A percentile compares a stretch with the other conserved stretches of the same genome.
Conservation (phyloP, 345 rosid genomes). For the Iberis pinnata region DNA sequence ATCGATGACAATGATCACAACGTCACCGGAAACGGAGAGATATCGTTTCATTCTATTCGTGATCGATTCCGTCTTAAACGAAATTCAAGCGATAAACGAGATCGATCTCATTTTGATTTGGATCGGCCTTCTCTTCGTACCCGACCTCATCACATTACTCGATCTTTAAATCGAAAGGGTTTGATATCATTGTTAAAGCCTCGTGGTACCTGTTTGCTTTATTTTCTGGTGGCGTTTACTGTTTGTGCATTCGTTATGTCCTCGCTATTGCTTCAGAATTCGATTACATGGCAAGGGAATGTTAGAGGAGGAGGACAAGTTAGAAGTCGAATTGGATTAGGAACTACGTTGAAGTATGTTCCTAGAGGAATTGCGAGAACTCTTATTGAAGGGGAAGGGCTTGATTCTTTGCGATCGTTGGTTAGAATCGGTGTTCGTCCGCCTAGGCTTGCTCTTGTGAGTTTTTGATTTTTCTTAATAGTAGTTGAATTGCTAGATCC, state of each 20-base stretch:
- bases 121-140: constrained; percentile 43
- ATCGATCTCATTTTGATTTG: constrained; percentile 32
- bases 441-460: constrained; percentile 79
- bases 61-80: constrained; percentile 63
- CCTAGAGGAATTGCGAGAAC: constrained; percentile 33
- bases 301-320: constrained; percentile 33
- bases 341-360: constrained; percentile 55
- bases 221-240: constrained; percentile 46
- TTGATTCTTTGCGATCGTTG: constrained; percentile 42
- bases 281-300: constrained; percentile 57
- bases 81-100: constrained; percentile 36
- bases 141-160: constrained; percentile 31
- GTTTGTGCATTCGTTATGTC: constrained; percentile 70
- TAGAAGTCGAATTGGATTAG: constrained; percentile 45
- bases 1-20: constrained; percentile 33
- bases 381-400: constrained; percentile 42
- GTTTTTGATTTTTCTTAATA: constrained; percentile 23
- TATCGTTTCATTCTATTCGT: constrained; percentile 41
- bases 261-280: constrained; percentile 68
- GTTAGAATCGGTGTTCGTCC: constrained; percentile 69
- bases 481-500: constrained; percentile 16
- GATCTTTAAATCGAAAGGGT: constrained; percentile 53
- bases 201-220: constrained; percentile 58
- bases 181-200: constrained; percentile 41
- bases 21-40: constrained; percentile 26